Conservation (phyloP, 208 protist genomes). For the Acanthamoeba triangularis region DNA sequence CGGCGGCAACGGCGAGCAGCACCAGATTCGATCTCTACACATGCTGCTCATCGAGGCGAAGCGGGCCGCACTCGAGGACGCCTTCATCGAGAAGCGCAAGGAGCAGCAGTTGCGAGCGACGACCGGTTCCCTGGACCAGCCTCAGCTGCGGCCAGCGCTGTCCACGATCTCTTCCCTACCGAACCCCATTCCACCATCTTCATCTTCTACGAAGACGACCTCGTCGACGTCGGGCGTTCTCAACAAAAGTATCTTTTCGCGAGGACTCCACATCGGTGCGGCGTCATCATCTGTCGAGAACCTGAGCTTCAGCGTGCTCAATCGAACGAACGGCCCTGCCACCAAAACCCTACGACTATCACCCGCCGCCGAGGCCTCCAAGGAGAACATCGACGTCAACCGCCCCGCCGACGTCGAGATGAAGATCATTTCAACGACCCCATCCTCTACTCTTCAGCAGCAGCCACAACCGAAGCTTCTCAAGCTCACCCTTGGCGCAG, state of each 20-base stretch:
- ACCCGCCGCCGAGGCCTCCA: neutral
- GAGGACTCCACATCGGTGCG: neutral
- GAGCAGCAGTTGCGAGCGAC: neutral
- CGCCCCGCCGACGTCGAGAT: neutral
- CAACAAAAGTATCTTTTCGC: conserved; percentile 49
- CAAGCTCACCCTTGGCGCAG: neutral
- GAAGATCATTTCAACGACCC: neutral
- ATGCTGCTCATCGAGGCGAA: conserved; percentile 15
- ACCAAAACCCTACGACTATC: neutral
- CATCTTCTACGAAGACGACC: neutral
- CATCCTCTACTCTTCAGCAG: neutral
- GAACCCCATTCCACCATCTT: neutral
- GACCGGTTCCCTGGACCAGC: neutral
- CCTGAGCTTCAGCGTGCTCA: conserved; percentile 20
- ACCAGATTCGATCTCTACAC: neutral
- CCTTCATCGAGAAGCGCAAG: neutral
- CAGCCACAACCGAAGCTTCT: neutral
- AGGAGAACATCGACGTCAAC: conserved; percentile 20
- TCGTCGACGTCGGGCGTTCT: neutral
- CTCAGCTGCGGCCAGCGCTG: neutral
- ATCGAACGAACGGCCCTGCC: neutral
- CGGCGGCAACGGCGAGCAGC: neutral
- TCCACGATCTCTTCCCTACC: neutral
- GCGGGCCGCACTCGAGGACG: conserved; percentile 6
- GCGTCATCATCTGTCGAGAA: neutral